phyloP scores from a whole-genome alignment of 1,284 basidiomycete species.

The Boletus mariae region DNA sequence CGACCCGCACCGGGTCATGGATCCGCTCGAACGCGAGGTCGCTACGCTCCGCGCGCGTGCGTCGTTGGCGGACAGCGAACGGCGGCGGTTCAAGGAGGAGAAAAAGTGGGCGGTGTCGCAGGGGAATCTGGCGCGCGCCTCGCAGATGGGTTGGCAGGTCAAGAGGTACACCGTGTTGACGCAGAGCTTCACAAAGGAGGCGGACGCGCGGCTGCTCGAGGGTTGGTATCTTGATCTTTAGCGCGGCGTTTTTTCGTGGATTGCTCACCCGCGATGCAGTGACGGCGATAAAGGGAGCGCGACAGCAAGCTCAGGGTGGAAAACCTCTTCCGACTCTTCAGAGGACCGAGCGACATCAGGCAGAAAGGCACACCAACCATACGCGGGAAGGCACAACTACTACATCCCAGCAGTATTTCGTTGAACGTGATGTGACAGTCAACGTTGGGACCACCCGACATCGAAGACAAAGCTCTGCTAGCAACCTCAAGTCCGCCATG shows the following conservation, averaged over 20 bases:
- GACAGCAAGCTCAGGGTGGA: slow-evolving; percentile 13
- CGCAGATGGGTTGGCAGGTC: slow-evolving; percentile 77
- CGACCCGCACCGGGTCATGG: slow-evolving; percentile 54
- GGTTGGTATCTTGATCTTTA: slow-evolving; percentile 39
- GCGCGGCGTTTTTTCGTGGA: not conserved
- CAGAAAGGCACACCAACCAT: slow-evolving; percentile 32
- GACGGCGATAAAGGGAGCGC: slow-evolving; percentile 27
- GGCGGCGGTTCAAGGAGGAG: slow-evolving; percentile 76
- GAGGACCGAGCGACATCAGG: slow-evolving; percentile 20
- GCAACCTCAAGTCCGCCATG: slow-evolving; percentile 34
- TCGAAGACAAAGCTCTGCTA: slow-evolving; percentile 29
- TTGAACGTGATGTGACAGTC: slow-evolving; percentile 29
- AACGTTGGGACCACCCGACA: slow-evolving; percentile 26
- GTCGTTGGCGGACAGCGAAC: slow-evolving; percentile 74
- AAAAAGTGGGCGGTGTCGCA: slow-evolving; percentile 77
- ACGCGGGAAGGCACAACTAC: slow-evolving; percentile 16
- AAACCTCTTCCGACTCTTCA: slow-evolving; percentile 21
- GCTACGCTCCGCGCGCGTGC: slow-evolving; percentile 69
- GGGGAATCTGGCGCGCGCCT: slow-evolving; percentile 67
- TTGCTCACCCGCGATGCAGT: slow-evolving; percentile 22
- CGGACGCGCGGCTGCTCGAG: slow-evolving; percentile 68
- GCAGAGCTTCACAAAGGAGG: slow-evolving; percentile 75
- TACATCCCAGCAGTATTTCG: slow-evolving; percentile 27
- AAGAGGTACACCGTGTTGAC: slow-evolving; percentile 73
- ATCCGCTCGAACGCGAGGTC: slow-evolving; percentile 67